A percentile compares a stretch with the other conserved stretches of the same genome.
Evolutionary conservation across 331 rosid genomes (phyloP).

Genomic region (Malus hybrid): DNA sequence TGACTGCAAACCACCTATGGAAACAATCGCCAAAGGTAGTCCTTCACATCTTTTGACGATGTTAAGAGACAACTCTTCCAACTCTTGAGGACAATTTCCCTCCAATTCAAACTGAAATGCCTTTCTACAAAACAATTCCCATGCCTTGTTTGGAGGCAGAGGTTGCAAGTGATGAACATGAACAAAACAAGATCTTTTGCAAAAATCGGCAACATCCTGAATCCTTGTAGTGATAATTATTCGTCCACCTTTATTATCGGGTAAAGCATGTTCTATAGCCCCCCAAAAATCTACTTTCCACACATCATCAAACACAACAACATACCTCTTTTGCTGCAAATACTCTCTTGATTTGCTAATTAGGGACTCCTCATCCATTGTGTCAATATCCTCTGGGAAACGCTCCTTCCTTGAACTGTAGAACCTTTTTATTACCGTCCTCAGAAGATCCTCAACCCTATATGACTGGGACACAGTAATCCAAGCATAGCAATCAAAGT

Average conservation of each 20-base stretch:
- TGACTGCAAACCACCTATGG: no score
- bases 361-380: not conserved
- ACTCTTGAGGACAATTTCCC: no score
- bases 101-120: no score
- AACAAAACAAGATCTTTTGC: no score
- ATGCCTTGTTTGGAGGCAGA: no score
- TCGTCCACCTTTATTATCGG: not conserved
- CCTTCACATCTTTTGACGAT: no score
- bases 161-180: no score
- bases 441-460: not conserved
- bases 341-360: not conserved
- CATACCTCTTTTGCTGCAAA: constrained; percentile 11
- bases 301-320: constrained; percentile 26
- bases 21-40: no score
- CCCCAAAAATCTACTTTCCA: constrained; percentile 9
- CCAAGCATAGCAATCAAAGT: not conserved
- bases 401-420: not conserved
- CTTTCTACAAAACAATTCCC: no score
- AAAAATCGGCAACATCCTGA: no score
- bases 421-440: not conserved
- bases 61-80: no score
- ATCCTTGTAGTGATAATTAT: not conserved
- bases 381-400: not conserved
- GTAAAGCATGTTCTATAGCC: constrained; percentile 4
- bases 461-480: not conserved